phyloP scores from a whole-genome alignment of 768 basidiomycete species.

The Leccinum truebloodii region DNA sequence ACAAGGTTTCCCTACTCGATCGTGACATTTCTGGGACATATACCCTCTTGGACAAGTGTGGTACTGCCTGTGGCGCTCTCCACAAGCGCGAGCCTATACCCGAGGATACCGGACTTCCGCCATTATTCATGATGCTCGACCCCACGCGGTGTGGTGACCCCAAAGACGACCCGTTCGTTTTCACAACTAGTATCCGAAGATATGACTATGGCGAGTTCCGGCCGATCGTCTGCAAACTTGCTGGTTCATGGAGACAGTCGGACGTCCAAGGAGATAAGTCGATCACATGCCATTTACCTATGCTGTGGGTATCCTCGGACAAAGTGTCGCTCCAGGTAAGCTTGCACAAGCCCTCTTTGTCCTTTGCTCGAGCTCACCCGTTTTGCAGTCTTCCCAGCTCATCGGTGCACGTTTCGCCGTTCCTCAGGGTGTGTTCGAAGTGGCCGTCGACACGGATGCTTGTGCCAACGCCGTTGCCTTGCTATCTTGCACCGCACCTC shows the following conservation, averaged over 20 bases:
- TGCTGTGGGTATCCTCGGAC: conserved; percentile 59
- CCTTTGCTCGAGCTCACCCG: conserved; percentile 4
- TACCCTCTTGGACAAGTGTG: conserved; percentile 78
- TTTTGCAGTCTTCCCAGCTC: conserved; percentile 49
- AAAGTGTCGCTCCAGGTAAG: conserved; percentile 57
- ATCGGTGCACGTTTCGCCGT: conserved; percentile 65
- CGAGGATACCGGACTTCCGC: conserved; percentile 53
- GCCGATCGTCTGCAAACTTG: conserved; percentile 72
- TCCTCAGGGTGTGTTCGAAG: conserved; percentile 53
- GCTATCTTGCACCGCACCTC: conserved; percentile 72
- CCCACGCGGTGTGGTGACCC: conserved; percentile 78
- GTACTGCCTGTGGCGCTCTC: conserved; percentile 82
- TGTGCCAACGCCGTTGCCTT: conserved; percentile 79
- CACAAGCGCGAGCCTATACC: conserved; percentile 57
- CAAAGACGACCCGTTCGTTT: conserved; percentile 79
- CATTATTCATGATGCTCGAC: conserved; percentile 79
- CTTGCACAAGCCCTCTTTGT: background rate
- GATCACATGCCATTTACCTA: conserved; percentile 60
- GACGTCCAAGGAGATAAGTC: conserved; percentile 46
- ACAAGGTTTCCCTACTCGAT: conserved; percentile 56
- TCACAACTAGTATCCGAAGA: conserved; percentile 75
- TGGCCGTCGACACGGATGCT: conserved; percentile 55
- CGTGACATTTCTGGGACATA: conserved; percentile 83
- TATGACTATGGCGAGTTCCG: conserved; percentile 82
- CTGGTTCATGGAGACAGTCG: conserved; percentile 78